Conservation (phyloP, 2,329 filamentous ascomycete species). For the Ophiostoma fasciatum region DNA sequence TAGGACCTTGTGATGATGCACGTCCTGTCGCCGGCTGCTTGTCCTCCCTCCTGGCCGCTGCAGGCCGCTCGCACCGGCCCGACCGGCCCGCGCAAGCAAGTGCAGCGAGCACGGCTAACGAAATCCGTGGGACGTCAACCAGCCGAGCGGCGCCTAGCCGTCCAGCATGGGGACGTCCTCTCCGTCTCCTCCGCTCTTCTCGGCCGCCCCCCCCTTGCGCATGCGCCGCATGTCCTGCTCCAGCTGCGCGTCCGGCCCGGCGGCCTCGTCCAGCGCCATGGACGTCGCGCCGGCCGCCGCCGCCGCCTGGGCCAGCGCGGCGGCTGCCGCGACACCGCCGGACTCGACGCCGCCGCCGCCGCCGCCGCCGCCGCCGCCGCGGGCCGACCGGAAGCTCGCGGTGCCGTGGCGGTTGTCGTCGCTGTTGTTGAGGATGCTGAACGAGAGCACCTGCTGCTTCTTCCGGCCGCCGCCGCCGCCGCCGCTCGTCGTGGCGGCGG, state of each 20-base stretch:
- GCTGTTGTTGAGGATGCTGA: conserved; percentile 9
- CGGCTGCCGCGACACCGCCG: conserved; percentile 6
- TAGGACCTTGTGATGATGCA: too few species aligned
- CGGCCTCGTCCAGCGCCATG: neutral
- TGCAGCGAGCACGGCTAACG: too few species aligned
- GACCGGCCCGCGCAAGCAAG: too few species aligned
- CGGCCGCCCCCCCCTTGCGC: conserved; percentile 3
- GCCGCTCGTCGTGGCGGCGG: neutral
- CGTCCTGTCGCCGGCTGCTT: too few species aligned
- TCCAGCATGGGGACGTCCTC: conserved; percentile 8
- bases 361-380: neutral
- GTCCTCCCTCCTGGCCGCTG: too few species aligned
- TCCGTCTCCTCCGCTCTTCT: too few species aligned
- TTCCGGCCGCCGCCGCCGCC: conserved; percentile 1
- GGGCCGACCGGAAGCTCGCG: neutral
- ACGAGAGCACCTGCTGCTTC: conserved; percentile 10
- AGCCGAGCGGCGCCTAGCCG: conserved; percentile 2
- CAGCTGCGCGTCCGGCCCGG: conserved; percentile 11
- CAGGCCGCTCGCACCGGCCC: too few species aligned
- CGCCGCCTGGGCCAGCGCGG: conserved; percentile 9
- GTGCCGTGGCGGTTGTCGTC: neutral
- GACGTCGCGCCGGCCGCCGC: conserved; percentile 5
- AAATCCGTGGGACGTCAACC: too few species aligned
- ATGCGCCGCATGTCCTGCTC: conserved; percentile 10
- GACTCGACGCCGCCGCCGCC: neutral